A percentile compares a stretch with the other conserved stretches of the same genome.
Evolutionary conservation across 257 asterid species (phyloP).

Genomic region (Salvia miltiorrhiza): DNA sequence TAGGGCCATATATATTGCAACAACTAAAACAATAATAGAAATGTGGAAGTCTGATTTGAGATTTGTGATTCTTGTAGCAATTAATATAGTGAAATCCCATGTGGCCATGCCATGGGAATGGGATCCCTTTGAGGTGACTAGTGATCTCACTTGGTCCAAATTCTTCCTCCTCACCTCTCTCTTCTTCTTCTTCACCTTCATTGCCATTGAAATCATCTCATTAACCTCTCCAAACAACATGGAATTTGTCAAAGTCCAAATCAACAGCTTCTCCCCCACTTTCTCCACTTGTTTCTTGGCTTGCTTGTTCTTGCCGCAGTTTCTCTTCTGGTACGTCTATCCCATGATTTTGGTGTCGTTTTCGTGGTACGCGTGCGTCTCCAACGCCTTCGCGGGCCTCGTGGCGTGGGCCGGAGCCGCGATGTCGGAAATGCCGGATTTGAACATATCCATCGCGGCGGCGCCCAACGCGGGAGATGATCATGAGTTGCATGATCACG

Average conservation of each 20-base stretch:
- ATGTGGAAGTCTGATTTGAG: constrained; percentile 19
- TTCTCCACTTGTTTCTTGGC: constrained; percentile 17
- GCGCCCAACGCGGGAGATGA: background rate
- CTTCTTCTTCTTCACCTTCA: constrained; percentile 17
- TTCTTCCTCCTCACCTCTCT: constrained; percentile 15
- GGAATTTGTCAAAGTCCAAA: constrained; percentile 13
- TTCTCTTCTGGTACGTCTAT: constrained; percentile 27
- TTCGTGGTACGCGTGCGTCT: background rate
- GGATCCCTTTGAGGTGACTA: constrained; percentile 23
- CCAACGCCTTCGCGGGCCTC: background rate
- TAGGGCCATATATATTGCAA: too few relatives aligned
- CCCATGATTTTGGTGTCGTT: constrained; percentile 19
- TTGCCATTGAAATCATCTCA: constrained; percentile 17
- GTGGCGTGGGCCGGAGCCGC: background rate
- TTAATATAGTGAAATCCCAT: constrained; percentile 21
- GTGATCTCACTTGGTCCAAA: constrained; percentile 19
- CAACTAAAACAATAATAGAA: background rate
- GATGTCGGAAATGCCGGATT: background rate
- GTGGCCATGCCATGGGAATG: constrained; percentile 25
- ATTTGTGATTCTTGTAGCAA: background rate
- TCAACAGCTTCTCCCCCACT: constrained; percentile 17
- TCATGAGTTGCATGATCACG: background rate
- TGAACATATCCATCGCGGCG: background rate
- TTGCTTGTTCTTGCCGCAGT: constrained; percentile 20
- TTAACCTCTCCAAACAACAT: background rate